A percentile compares a stretch with the other conserved stretches of the same genome.
phyloP scores from a whole-genome alignment of 257 asterid genomes.

The Ophiorrhiza pumila region DNA sequence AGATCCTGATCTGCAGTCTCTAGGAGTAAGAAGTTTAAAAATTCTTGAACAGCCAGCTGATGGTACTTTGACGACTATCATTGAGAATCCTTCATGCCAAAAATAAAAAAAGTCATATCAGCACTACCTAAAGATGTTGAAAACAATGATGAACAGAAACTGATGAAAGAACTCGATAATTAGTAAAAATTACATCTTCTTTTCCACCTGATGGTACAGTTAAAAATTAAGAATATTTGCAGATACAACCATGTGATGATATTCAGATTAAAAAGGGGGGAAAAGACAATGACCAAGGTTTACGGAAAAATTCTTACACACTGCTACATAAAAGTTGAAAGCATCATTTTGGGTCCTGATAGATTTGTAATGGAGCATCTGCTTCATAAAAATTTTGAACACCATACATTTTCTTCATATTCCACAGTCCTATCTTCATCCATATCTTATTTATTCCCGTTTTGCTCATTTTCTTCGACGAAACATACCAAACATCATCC shows the following conservation, averaged over 20 bases:
- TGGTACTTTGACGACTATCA: slow-evolving; percentile 12
- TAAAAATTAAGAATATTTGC: neutral
- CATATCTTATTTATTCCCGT: neutral
- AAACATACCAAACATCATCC: neutral
- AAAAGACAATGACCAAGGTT: neutral
- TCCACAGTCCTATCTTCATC: neutral
- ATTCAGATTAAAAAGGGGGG: neutral
- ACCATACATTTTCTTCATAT: neutral
- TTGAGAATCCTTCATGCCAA: slow-evolving; percentile 20
- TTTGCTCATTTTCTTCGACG: neutral
- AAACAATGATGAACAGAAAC: slow-evolving; percentile 3
- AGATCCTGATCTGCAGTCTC: neutral
- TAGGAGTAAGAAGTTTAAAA: neutral
- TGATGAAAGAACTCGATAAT: neutral
- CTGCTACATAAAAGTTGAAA: too few relatives aligned
- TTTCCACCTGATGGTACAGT: neutral
- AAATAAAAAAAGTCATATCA: neutral
- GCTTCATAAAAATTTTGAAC: neutral
- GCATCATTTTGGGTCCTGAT: neutral
- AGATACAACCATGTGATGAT: neutral
- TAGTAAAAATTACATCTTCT: neutral
- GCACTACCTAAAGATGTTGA: neutral
- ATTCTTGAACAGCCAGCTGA: slow-evolving; percentile 11
- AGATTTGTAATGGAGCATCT: neutral
- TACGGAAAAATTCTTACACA: neutral